Percentiles rank a stretch among this genome's conserved stretches.
Evolutionary conservation across 305 asterid genomes (phyloP).

Genomic region (Solanum chacoense): DNA sequence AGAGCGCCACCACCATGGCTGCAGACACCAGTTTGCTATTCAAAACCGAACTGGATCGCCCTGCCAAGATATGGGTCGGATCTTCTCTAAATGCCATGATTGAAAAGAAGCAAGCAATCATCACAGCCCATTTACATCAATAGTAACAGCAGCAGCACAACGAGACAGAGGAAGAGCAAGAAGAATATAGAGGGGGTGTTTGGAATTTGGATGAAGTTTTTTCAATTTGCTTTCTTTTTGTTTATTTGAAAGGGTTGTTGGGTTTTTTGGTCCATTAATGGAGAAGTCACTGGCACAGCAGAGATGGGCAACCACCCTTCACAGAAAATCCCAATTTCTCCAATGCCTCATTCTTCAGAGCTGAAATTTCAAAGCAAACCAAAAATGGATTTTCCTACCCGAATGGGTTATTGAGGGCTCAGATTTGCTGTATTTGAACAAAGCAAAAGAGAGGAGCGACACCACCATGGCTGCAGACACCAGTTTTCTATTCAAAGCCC

Average conservation of each 20-base stretch:
- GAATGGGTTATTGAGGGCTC: background rate
- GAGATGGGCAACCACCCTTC: constrained; percentile 21
- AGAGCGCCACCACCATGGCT: background rate
- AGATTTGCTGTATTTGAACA: background rate
- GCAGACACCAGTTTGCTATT: background rate
- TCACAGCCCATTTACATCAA: constrained; percentile 6
- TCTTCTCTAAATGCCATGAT: background rate
- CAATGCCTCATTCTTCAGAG: background rate
- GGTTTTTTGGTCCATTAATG: background rate
- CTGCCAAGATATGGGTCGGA: background rate
- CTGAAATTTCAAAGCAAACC: background rate
- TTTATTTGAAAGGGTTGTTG: constrained; percentile 2
- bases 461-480: background rate
- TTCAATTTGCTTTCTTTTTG: background rate
- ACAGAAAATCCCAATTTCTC: constrained; percentile 6
- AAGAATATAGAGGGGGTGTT: background rate
- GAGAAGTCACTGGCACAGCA: background rate
- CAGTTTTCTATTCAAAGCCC: background rate
- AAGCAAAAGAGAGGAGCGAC: background rate
- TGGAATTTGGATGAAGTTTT: background rate
- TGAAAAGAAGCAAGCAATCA: constrained; percentile 1
- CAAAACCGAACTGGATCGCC: background rate
- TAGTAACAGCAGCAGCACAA: background rate
- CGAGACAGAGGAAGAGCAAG: background rate
- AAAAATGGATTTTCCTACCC: background rate